Conservation (phyloP, 2,329 filamentous ascomycete species). For the Ascochyta viciae-villosae region DNA sequence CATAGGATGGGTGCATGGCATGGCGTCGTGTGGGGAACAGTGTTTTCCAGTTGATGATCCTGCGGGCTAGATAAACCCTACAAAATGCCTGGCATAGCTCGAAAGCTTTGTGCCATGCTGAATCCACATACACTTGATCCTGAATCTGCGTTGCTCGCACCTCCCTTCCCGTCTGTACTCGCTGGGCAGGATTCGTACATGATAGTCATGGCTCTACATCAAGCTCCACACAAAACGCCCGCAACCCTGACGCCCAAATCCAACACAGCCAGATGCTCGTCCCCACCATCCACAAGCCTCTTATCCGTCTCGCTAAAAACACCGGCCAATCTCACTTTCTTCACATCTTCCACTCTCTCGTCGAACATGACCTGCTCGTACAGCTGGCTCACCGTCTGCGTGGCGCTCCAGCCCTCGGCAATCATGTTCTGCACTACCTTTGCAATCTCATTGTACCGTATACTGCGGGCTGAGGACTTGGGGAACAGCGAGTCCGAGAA, state of each 20-base stretch:
- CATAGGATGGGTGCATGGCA: too few species aligned
- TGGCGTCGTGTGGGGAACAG: too few species aligned
- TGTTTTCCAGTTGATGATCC: too few species aligned
- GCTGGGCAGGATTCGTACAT: too few species aligned
- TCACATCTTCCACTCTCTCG: constrained; percentile 79
- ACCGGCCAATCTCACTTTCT: constrained; percentile 89
- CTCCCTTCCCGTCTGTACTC: too few species aligned
- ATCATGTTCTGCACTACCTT: constrained; percentile 88
- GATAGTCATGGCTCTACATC: neutral
- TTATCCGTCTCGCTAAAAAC: constrained; percentile 96
- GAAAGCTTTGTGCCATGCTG: too few species aligned
- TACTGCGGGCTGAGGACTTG: constrained; percentile 50
- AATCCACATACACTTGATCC: too few species aligned
- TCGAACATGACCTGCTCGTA: constrained; percentile 85
- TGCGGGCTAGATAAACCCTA: too few species aligned
- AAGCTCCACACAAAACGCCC: constrained; percentile 63
- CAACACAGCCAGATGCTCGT: constrained; percentile 91
- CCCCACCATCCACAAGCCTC: constrained; percentile 88
- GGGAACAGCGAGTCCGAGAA: constrained; percentile 81
- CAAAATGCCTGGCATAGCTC: too few species aligned
- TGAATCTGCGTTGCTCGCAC: too few species aligned
- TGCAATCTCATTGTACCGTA: constrained; percentile 74
- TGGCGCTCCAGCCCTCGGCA: constrained; percentile 95
- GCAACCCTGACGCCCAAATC: constrained; percentile 85
- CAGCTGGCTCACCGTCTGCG: constrained; percentile 83